Evolutionary conservation across 176 grass and related monocot species (phyloP).

Genomic region (Luzula sylvatica): DNA sequence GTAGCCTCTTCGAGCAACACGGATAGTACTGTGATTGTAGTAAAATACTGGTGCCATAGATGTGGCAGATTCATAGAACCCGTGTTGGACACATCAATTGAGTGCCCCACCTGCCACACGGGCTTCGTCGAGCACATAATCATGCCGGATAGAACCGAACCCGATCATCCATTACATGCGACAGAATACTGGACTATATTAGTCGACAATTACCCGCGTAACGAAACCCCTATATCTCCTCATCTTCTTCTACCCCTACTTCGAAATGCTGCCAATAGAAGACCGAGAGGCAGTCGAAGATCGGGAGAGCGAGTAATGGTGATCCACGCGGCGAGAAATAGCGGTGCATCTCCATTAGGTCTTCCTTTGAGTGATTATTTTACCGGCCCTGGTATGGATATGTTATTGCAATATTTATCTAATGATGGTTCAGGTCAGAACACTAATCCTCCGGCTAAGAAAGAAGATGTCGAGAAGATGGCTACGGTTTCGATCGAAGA

Average conservation of each 20-base stretch:
- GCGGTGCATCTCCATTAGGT: slow-evolving; percentile 8
- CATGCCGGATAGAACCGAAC: background rate
- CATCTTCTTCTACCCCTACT: slow-evolving; percentile 31
- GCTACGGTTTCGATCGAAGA: slow-evolving; percentile 36
- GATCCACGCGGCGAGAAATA: slow-evolving; percentile 12
- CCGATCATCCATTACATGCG: background rate
- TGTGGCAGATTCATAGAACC: slow-evolving; percentile 57
- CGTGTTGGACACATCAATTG: slow-evolving; percentile 33
- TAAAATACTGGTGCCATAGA: slow-evolving; percentile 65
- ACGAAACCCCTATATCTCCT: slow-evolving; percentile 28
- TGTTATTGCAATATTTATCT: slow-evolving; percentile 60
- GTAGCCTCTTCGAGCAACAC: slow-evolving; percentile 20
- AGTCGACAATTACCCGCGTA: slow-evolving; percentile 25
- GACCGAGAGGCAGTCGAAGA: slow-evolving; percentile 4
- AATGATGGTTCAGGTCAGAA: slow-evolving; percentile 45
- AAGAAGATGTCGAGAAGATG: slow-evolving; percentile 64
- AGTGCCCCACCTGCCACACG: slow-evolving; percentile 71
- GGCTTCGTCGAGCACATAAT: slow-evolving; percentile 82
- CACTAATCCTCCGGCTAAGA: slow-evolving; percentile 51
- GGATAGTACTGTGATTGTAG: slow-evolving; percentile 9
- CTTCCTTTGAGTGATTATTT: slow-evolving; percentile 56
- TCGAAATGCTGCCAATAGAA: too few relatives aligned
- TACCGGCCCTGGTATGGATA: slow-evolving; percentile 54
- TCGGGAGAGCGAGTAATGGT: slow-evolving; percentile 6
- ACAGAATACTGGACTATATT: slow-evolving; percentile 43